Conservation (phyloP, 2,329 filamentous ascomycete species). For the Neofusicoccum laricinum region DNA sequence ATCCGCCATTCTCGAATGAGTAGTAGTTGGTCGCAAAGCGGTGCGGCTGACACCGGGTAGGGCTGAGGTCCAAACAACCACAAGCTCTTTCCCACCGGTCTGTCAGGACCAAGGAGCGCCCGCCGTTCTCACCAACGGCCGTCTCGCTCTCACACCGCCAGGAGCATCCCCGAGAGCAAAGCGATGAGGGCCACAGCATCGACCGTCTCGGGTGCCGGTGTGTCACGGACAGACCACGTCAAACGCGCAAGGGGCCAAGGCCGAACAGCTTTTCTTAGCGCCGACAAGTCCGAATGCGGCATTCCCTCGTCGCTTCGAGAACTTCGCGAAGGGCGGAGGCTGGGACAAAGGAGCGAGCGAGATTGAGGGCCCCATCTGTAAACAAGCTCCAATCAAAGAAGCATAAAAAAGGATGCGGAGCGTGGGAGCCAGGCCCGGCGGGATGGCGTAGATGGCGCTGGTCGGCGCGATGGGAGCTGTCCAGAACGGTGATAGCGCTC, state of each 20-base stretch:
- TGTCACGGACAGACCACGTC: not conserved
- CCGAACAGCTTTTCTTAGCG: not conserved
- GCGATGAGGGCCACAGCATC: not conserved
- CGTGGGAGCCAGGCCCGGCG: not conserved
- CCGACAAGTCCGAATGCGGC: not conserved
- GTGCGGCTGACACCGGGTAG: no score
- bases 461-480: no score
- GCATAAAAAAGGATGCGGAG: not conserved
- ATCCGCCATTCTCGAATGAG: no score
- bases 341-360: not conserved
- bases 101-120: no score
- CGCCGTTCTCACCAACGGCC: no score
- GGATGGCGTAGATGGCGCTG: conserved; percentile 1
- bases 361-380: not conserved
- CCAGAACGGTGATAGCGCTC: no score
- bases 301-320: not conserved
- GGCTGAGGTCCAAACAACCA: no score
- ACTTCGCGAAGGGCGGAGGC: not conserved
- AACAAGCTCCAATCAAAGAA: conserved; percentile 3
- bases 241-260: not conserved
- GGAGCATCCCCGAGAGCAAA: no score
- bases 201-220: not conserved
- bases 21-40: no score
- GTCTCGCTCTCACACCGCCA: no score
- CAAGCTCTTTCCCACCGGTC: no score